Base-by-base conservation (phyloP, 2,329 filamentous ascomycete genomes). In the Colletotrichum melonis region DNA sequence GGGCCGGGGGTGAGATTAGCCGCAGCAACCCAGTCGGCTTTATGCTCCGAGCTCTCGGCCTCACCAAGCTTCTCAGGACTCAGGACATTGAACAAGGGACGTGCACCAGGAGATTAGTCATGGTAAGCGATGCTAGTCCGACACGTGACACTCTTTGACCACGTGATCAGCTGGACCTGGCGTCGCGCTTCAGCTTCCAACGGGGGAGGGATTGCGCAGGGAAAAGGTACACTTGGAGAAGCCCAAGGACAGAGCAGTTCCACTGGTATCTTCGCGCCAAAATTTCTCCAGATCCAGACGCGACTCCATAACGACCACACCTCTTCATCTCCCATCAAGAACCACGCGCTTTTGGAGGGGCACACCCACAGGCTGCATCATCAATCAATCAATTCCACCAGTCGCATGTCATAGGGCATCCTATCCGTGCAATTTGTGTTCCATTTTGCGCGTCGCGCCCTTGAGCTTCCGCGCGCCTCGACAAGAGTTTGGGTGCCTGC, bases 221-320 rank as follows among this genome's bases (percentile, higher is more conserved):
- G 46, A 24, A 67, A 19, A n/a, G 28, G 57, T 24, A 22, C 52
- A 52, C 30, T 22, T 14, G 60, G 52, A 67, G 35, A 49, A 12
- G 11, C 52, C 63, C 35, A 28, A 28, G 26, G 24, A 67, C 11
- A 49, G 42, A 49, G 42, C n/a, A 63, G 49, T 68, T 56, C 46
- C 66, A 42, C 66, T n/a, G 52, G 66, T 32, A 69, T 59, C 77
- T 56, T 80, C 81, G 81, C 82, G 80, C 82, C 81, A 82, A 83
- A 82, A 82, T 81, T 83, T 82, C 80, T 79, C 79, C 78, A 76
- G 72, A 68, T 79, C 78, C 78, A 71, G 72, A 77, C 76, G 76
- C 76, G 76, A 77, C 76, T 64, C 73, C 74, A 74, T 66, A 72
- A 75, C 69, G 64, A 71, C 49, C 60, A 56, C 42, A 58, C 49